phyloP scores from a whole-genome alignment of 441 rosid species.

The Mallotus repandus region DNA sequence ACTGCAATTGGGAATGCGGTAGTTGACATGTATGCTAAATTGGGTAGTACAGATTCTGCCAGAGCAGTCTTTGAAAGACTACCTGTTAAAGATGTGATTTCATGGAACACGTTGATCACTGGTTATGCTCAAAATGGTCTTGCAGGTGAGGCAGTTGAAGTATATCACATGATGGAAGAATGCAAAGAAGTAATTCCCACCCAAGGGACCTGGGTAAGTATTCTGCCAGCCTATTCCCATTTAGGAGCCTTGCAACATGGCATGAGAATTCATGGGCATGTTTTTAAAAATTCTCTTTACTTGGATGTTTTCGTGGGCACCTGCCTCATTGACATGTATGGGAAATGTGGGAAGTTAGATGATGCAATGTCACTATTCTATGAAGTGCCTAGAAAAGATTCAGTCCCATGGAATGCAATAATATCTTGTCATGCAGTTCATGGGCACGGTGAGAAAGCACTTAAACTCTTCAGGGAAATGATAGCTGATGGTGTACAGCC shows the following conservation, averaged over 20 bases:
- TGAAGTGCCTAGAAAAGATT: conserved; percentile 41
- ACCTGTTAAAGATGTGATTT: conserved; percentile 59
- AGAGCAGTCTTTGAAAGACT: conserved; percentile 51
- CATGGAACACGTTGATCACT: conserved; percentile 75
- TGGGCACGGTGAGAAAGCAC: conserved; percentile 59
- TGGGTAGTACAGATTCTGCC: conserved; percentile 53
- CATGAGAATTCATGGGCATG: conserved; percentile 56
- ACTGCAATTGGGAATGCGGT: conserved; percentile 56
- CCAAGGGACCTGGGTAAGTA: conserved; percentile 76
- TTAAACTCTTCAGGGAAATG: conserved; percentile 60
- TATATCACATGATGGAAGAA: conserved; percentile 46
- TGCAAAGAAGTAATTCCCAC: conserved; percentile 43
- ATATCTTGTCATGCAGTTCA: conserved; percentile 69
- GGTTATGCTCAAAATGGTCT: conserved; percentile 75
- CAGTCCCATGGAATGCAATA: conserved; percentile 78
- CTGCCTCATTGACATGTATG: conserved; percentile 77
- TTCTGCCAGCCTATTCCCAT: conserved; percentile 66
- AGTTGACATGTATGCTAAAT: conserved; percentile 72
- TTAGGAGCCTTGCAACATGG: conserved; percentile 71
- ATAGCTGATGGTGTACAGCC: conserved; percentile 57
- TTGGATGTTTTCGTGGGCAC: conserved; percentile 60
- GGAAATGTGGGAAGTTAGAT: conserved; percentile 72
- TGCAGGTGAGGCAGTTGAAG: conserved; percentile 66
- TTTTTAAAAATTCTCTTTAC: conserved; percentile 47
- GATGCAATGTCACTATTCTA: conserved; percentile 57